Base-by-base conservation (phyloP, 2,329 filamentous ascomycete genomes). In the Epicoccum nigrum region DNA sequence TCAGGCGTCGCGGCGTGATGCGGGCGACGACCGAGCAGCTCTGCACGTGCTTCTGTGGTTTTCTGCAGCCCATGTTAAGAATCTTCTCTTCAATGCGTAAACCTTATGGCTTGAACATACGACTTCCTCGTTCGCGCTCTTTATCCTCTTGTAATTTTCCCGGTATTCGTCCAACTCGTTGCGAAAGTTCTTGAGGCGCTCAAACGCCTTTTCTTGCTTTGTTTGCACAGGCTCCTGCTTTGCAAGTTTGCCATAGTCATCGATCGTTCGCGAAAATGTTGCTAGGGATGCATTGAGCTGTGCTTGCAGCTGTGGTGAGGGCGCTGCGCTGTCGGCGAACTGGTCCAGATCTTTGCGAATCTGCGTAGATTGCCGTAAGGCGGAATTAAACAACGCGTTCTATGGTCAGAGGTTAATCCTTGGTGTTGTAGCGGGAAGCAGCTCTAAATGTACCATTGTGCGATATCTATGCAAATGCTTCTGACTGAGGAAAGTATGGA, bases 121-220 rank as follows among this genome's bases (percentile, higher is more conserved):
- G 27, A 84, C 81, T 30, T 96, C 90, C 59, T 97, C 92, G 54
- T 87, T 83, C 51, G 87, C 85, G 54, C 85, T 81, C 71, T 92
- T 94, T 42, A 97, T 77, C 28, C 83, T 80, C 60, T 92, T 89
- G 62, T 97, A 87, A 63, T 90, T 86, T 17, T 84, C 76, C 28
- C 91, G 84, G 71, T 92, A 96, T 46, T 92, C 90, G 42, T 86
- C 77, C 2, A 97, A 83, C 69, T 97, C 93, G 34, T 82, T 75
- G 51, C 90, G 86, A 76, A 99, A 99, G 64, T 86, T 90, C 73
- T 89, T 89, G 51, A 96, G 82, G 35, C 94, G 85, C 69, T 95
- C 91, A 58, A 85, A 81, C 1, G 93, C 94, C 69, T 97, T 96
- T 54, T 94, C 88, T 63, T 96, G 90, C 76, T 97, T 99, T 53